phyloP scores from a whole-genome alignment of 2,329 filamentous ascomycete genomes.

The Aspergillus sp. region DNA sequence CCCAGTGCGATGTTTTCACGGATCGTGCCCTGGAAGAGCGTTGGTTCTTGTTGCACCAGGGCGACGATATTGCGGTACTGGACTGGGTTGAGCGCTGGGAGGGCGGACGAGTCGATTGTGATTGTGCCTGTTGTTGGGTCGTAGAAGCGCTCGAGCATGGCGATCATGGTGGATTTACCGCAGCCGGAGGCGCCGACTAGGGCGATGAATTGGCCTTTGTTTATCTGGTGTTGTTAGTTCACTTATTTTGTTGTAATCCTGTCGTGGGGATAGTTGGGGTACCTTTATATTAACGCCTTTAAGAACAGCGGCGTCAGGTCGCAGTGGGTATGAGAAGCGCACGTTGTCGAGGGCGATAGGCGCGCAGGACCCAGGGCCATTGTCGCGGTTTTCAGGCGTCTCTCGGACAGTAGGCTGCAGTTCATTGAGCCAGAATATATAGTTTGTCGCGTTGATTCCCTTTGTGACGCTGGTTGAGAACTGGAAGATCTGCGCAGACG shows the following conservation, averaged over 20 bases:
- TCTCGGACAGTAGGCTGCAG: constrained; percentile 77
- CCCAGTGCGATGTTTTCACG: constrained; percentile 87
- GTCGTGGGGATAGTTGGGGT: constrained; percentile 27
- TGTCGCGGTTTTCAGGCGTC: constrained; percentile 71
- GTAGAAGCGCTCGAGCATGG: constrained; percentile 90
- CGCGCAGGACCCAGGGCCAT: constrained; percentile 63
- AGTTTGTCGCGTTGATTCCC: constrained; percentile 76
- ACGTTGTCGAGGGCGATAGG: constrained; percentile 67
- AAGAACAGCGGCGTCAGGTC: constrained; percentile 84
- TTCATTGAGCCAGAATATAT: constrained; percentile 82
- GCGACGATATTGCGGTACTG: constrained; percentile 81
- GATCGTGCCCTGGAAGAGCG: constrained; percentile 89
- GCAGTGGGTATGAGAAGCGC: constrained; percentile 90
- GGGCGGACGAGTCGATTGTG: constrained; percentile 78
- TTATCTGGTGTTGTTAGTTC: neutral
- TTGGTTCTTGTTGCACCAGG: constrained; percentile 91
- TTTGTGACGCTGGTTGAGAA: constrained; percentile 94
- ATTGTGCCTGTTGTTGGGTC: constrained; percentile 79
- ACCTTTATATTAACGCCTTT: constrained; percentile 68
- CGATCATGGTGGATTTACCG: constrained; percentile 92
- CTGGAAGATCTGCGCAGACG: constrained; percentile 83
- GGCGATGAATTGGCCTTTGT: constrained; percentile 55
- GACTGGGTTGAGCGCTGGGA: constrained; percentile 77
- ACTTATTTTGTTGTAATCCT: too few relatives aligned
- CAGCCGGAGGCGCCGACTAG: constrained; percentile 90